Percentiles rank a stretch among this genome's conserved stretches.
These are phyloP conservation scores for Capronia coronata DNA, from an alignment of 2,329 filamentous ascomycete species.

Conservation along the genomic window DNA sequence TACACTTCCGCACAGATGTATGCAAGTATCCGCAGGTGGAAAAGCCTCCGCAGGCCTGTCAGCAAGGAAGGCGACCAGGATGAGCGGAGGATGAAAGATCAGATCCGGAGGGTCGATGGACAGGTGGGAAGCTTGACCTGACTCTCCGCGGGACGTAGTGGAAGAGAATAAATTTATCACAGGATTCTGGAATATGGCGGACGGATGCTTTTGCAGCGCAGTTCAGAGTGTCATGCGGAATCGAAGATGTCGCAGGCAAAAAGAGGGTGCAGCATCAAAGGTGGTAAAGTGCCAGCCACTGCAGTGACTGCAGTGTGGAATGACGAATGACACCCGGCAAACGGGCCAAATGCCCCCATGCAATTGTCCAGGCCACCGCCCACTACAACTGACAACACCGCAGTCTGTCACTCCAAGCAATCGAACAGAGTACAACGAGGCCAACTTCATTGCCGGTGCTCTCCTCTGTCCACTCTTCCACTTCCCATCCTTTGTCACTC, in stretches of 20 bases:
- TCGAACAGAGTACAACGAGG: no score
- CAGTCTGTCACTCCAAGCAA: neutral
- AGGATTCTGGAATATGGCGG: neutral
- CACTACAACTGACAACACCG: neutral
- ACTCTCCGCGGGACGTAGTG: neutral
- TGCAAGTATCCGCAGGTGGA: slow-evolving; percentile 2
- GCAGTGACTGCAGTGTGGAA: slow-evolving; percentile 1
- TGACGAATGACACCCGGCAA: slow-evolving; percentile 7
- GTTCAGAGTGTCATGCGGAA: neutral
- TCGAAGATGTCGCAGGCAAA: neutral
- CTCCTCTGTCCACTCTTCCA: neutral
- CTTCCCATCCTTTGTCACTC: neutral
- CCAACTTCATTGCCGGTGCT: no score
- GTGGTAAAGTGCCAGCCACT: no score
- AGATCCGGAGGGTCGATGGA: neutral
- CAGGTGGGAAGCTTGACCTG: neutral
- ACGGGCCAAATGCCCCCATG: neutral
- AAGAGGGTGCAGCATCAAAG: neutral
- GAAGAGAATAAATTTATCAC: neutral
- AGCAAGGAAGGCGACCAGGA: slow-evolving; percentile 1
- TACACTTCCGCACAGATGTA: slow-evolving; percentile 13
- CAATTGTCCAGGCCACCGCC: neutral
- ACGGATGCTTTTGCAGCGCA: neutral
- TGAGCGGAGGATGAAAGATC: neutral
- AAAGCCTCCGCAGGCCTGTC: slow-evolving; percentile 10